phyloP scores from a whole-genome alignment of 1,139 yeast species.

The Yamadazyma sp. region DNA sequence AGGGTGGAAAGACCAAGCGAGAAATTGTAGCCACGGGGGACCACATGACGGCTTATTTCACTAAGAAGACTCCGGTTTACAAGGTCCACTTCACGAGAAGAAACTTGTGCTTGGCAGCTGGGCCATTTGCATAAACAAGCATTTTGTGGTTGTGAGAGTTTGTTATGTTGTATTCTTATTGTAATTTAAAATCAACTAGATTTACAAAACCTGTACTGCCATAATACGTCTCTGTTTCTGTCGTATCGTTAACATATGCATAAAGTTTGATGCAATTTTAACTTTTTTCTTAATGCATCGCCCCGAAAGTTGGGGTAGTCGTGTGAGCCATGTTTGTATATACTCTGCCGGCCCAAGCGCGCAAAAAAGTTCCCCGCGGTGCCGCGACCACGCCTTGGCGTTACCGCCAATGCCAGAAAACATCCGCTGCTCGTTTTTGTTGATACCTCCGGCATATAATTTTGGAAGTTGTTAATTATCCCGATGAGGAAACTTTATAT shows the following conservation, averaged over 20 bases:
- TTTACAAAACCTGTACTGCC: not conserved
- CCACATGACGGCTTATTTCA: slow-evolving; percentile 90
- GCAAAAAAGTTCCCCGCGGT: too few species aligned
- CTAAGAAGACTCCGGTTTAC: slow-evolving; percentile 92
- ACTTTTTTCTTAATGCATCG: not conserved
- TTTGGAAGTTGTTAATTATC: slow-evolving; percentile 1
- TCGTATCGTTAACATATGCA: not conserved
- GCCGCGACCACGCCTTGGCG: too few species aligned
- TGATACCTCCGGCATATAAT: not conserved
- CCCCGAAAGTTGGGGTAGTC: slow-evolving; percentile 1
- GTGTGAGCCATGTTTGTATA: not conserved
- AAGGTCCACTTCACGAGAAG: slow-evolving; percentile 90
- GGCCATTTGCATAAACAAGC: slow-evolving; percentile 52
- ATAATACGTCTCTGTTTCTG: not conserved
- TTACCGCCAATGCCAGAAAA: too few species aligned
- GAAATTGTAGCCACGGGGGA: slow-evolving; percentile 82
- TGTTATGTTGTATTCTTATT: not conserved
- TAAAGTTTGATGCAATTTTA: not conserved
- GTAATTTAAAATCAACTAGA: not conserved
- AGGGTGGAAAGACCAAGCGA: slow-evolving; percentile 34
- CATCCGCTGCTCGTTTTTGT: not conserved
- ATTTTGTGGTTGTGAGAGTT: too few species aligned
- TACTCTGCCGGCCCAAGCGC: too few species aligned
- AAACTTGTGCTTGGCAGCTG: slow-evolving; percentile 90
- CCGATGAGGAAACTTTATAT: slow-evolving; percentile 1